These are phyloP conservation scores for Trametes punicea DNA, from an alignment of 768 basidiomycete species.

Conservation along the genomic window DNA sequence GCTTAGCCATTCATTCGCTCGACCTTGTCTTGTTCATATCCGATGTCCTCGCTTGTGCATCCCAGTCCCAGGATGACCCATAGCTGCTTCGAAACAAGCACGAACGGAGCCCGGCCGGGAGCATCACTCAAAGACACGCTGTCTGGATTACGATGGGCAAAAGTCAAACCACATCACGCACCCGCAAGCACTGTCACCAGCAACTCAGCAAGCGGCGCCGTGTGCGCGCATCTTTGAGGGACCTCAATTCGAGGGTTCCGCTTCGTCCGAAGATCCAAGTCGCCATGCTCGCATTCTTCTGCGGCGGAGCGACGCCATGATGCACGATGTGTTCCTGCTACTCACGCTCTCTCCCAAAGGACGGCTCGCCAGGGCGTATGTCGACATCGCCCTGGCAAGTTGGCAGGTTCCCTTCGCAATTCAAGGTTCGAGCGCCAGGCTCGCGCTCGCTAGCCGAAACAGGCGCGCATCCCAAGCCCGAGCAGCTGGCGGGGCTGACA, in stretches of 20 bases:
- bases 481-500: background rate
- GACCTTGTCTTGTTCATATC: background rate
- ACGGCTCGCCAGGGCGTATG: background rate
- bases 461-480: background rate
- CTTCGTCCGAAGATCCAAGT: slow-evolving; percentile 2
- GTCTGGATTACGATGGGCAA: no score
- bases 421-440: background rate
- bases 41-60: no score
- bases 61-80: no score
- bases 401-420: background rate
- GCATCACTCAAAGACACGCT: no score
- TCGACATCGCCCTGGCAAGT: background rate
- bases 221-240: slow-evolving; percentile 2
- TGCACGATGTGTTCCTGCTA: background rate
- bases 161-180: background rate
- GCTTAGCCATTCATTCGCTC: background rate
- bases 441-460: background rate
- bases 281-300: no score
- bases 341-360: background rate
- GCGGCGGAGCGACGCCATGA: background rate
- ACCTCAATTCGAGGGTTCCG: background rate
- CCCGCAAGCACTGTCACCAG: background rate
- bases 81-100: background rate
- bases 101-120: no score
- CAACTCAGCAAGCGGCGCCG: background rate